These are phyloP conservation scores for Hermanozyma aechmeae DNA, from an alignment of 805 yeast species.

Conservation along the genomic window DNA sequence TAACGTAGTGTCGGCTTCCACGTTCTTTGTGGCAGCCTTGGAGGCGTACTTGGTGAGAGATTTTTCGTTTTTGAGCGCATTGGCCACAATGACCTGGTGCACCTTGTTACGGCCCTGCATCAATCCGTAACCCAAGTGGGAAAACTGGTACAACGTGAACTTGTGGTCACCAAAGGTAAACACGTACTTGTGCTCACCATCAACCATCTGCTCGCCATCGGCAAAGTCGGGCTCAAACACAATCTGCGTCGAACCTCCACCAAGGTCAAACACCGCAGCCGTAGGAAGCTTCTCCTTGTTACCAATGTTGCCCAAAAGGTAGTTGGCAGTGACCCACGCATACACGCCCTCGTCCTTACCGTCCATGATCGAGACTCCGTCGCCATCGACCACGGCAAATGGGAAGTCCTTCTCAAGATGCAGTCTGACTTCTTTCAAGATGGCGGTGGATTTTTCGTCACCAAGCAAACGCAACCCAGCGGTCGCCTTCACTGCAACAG, in stretches of 20 bases:
- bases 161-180: conserved; percentile 74
- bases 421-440: conserved; percentile 64
- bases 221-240: conserved; percentile 88
- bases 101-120: conserved; percentile 88
- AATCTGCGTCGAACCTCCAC: conserved; percentile 98
- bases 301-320: conserved; percentile 89
- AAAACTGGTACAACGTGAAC: conserved; percentile 81
- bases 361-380: conserved; percentile 88
- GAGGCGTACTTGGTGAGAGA: conserved; percentile 15
- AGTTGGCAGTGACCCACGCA: conserved; percentile 98
- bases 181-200: conserved; percentile 82
- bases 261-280: conserved; percentile 94
- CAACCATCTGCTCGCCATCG: conserved; percentile 54
- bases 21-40: conserved; percentile 25
- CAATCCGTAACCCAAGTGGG: conserved; percentile 93
- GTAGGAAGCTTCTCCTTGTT: conserved; percentile 66
- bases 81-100: conserved; percentile 53
- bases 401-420: conserved; percentile 80
- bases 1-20: conserved; percentile 37
- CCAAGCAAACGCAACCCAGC: conserved; percentile 92
- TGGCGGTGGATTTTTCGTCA: conserved; percentile 57
- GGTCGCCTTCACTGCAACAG: conserved; percentile 94
- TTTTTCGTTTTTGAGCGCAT: conserved; percentile 26
- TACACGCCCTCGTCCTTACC: conserved; percentile 97
- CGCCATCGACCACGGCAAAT: conserved; percentile 79